A percentile compares a stretch with the other conserved stretches of the same genome.
phyloP scores from a whole-genome alignment of 345 rosid species.

The Atalantia buxifolia region DNA sequence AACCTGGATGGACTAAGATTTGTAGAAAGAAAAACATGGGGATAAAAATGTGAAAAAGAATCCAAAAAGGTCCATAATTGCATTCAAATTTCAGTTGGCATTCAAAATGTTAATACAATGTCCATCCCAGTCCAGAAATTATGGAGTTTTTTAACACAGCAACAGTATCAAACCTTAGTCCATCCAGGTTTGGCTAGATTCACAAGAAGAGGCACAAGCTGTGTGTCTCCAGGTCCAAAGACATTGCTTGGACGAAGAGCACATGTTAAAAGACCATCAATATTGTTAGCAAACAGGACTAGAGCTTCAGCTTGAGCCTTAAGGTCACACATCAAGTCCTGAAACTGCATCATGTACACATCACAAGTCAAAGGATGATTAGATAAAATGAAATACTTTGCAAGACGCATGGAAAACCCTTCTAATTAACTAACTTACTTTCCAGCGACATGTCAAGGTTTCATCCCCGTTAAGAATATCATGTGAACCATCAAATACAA shows the following conservation, averaged over 20 bases:
- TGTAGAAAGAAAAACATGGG: background rate
- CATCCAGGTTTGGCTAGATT: conserved; percentile 73
- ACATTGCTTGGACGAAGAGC: conserved; percentile 86
- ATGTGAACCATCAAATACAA: conserved; percentile 72
- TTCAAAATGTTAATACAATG: background rate
- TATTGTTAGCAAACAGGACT: conserved; percentile 65
- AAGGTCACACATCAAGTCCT: conserved; percentile 64
- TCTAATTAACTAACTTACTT: conserved; percentile 35
- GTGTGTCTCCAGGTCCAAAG: conserved; percentile 84
- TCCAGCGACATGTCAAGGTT: conserved; percentile 56
- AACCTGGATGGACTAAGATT: too few species aligned
- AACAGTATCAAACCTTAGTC: conserved; percentile 59
- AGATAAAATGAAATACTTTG: background rate
- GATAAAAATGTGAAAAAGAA: background rate
- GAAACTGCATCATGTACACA: conserved; percentile 48
- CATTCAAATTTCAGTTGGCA: background rate
- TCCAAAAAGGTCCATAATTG: background rate
- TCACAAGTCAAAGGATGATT: conserved; percentile 18
- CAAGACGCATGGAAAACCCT: conserved; percentile 3
- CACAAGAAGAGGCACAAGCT: conserved; percentile 53
- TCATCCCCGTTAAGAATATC: conserved; percentile 66
- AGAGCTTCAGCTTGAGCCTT: conserved; percentile 92
- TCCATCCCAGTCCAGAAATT: background rate
- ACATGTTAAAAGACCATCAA: conserved; percentile 84
- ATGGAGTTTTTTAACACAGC: background rate